Percentiles rank a stretch among this genome's conserved stretches.
These are phyloP conservation scores for Urochloa ruziziensis DNA, from an alignment of 176 grass and related monocot genomes.

Conservation along the genomic window DNA sequence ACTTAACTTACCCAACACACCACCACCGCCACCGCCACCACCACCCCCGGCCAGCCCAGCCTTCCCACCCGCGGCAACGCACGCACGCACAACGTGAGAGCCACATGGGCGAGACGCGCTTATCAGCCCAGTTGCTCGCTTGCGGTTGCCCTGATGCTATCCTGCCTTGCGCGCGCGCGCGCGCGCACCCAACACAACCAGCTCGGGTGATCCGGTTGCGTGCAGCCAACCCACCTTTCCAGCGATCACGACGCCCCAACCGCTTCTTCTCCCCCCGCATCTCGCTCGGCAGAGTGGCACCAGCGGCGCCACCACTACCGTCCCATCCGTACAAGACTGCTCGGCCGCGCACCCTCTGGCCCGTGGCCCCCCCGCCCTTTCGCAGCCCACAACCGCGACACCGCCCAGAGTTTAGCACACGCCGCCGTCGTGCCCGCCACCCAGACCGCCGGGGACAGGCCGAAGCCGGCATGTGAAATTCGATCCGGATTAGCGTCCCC, in stretches of 20 bases:
- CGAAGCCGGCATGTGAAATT: not conserved
- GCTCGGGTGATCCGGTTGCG: not conserved
- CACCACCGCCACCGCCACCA: not conserved
- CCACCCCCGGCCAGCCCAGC: not conserved
- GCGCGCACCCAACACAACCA: not conserved
- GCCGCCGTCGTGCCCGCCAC: not conserved
- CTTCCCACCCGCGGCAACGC: not conserved
- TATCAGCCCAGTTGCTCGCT: not conserved
- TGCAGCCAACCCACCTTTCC: slow-evolving; percentile 17
- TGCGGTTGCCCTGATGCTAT: not conserved
- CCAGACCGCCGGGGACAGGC: not conserved
- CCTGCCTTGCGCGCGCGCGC: no score
- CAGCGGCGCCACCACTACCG: not conserved
- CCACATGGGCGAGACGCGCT: slow-evolving; percentile 5
- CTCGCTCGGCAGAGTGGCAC: not conserved
- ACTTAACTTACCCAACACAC: slow-evolving; percentile 9
- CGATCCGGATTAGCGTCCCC: not conserved
- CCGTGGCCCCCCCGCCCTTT: not conserved
- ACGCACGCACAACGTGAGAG: slow-evolving; percentile 23
- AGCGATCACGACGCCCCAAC: slow-evolving; percentile 36
- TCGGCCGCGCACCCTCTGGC: no score
- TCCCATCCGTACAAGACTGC: no score
- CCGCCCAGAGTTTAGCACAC: not conserved
- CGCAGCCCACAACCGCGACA: not conserved
- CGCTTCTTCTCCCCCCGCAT: not conserved